These are phyloP conservation scores for Spergularia bocconei DNA, from an alignment of 148 eudicot species.

Conservation along the genomic window DNA sequence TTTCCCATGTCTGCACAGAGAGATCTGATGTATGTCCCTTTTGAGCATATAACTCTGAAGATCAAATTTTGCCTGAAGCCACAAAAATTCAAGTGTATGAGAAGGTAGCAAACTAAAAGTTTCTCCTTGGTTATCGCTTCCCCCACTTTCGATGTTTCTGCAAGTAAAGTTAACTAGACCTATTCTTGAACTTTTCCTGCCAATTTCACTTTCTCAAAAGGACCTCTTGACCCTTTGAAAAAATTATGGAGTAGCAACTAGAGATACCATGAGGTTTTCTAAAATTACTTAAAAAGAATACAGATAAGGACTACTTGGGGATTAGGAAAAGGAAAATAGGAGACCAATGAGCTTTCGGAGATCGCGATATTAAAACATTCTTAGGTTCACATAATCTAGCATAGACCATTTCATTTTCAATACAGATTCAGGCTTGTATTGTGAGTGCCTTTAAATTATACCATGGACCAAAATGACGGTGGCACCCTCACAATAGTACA, in stretches of 20 bases:
- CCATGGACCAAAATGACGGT: too few species aligned
- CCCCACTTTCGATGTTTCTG: not conserved
- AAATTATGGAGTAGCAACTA: not conserved
- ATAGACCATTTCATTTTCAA: not conserved
- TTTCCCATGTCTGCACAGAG: slow-evolving; percentile 95
- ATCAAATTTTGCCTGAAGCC: slow-evolving; percentile 82
- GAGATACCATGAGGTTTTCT: too few species aligned
- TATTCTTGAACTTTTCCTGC: not conserved
- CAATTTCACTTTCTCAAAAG: too few species aligned
- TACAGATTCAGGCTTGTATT: not conserved
- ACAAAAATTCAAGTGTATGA: not conserved
- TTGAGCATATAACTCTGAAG: slow-evolving; percentile 87
- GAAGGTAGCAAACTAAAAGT: not conserved
- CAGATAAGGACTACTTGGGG: too few species aligned
- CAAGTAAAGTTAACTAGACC: not conserved
- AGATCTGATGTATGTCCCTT: slow-evolving; percentile 93
- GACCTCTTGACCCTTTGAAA: not conserved
- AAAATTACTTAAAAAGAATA: too few species aligned
- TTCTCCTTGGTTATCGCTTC: not conserved
- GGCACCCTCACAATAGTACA: too few species aligned
- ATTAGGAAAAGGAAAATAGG: too few species aligned
- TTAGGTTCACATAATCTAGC: not conserved
- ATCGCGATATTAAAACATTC: too few species aligned
- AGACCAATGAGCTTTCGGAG: too few species aligned
- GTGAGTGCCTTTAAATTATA: too few species aligned